These are phyloP conservation scores for Paecilomyces niveus DNA, from an alignment of 2,329 filamentous ascomycete genomes.

Conservation along the genomic window DNA sequence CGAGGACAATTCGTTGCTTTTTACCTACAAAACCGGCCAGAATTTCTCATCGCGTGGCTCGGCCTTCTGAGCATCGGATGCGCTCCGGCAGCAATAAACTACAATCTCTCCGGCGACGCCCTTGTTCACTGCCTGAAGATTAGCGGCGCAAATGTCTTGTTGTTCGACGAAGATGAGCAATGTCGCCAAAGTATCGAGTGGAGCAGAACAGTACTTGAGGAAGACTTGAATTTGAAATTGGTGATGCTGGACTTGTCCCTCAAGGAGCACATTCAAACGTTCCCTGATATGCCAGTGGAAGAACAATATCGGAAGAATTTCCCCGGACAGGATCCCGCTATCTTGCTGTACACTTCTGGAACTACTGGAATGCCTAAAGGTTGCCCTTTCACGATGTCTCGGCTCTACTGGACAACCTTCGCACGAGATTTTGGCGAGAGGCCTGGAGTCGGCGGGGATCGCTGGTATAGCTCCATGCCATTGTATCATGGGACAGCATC, in stretches of 20 bases:
- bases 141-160: slow-evolving; percentile 48
- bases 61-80: slow-evolving; percentile 60
- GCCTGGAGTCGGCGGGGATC: slow-evolving; percentile 38
- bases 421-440: slow-evolving; percentile 24
- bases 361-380: slow-evolving; percentile 72
- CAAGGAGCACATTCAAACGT: slow-evolving; percentile 41
- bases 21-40: slow-evolving; percentile 60
- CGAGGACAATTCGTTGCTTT: slow-evolving; percentile 57
- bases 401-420: slow-evolving; percentile 33
- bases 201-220: slow-evolving; percentile 40
- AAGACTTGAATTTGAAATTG: slow-evolving; percentile 53
- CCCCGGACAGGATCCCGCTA: slow-evolving; percentile 49
- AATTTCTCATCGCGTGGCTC: slow-evolving; percentile 61
- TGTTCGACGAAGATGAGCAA: slow-evolving; percentile 52
- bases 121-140: slow-evolving; percentile 60
- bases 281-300: slow-evolving; percentile 45
- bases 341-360: slow-evolving; percentile 67
- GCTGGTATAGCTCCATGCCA: slow-evolving; percentile 72
- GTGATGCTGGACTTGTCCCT: slow-evolving; percentile 46
- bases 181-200: slow-evolving; percentile 53
- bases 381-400: slow-evolving; percentile 51
- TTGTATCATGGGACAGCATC: slow-evolving; percentile 70
- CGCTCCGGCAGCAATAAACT: slow-evolving; percentile 65
- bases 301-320: slow-evolving; percentile 50
- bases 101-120: slow-evolving; percentile 57